Conservation (phyloP, 768 basidiomycete genomes). For the Asterophora lycoperdoides region DNA sequence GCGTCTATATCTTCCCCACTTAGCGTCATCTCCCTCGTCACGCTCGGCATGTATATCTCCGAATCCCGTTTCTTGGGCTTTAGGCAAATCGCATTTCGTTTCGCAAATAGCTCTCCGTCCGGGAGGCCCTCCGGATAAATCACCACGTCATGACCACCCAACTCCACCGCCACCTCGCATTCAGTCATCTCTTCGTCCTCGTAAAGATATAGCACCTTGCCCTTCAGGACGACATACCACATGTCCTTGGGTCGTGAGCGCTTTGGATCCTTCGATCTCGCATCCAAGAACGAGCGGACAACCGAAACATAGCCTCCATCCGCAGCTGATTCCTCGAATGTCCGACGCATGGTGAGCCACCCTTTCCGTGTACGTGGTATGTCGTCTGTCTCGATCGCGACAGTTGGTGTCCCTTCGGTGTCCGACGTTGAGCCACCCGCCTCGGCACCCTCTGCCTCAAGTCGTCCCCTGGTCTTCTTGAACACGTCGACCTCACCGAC, state of each 20-base stretch:
- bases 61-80: conserved; percentile 41
- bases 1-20: conserved; percentile 30
- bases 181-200: conserved; percentile 90
- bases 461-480: conserved; percentile 33
- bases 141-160: conserved; percentile 71
- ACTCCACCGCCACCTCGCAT: conserved; percentile 86
- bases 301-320: conserved; percentile 77
- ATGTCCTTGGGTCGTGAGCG: conserved; percentile 82
- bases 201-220: conserved; percentile 86
- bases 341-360: conserved; percentile 80
- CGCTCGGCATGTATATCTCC: conserved; percentile 40
- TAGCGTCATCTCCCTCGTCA: conserved; percentile 49
- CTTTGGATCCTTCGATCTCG: conserved; percentile 82
- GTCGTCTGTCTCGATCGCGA: conserved; percentile 42
- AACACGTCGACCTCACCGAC: conserved; percentile 49
- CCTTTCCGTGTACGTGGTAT: conserved; percentile 64
- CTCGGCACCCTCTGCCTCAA: conserved; percentile 24
- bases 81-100: conserved; percentile 82
- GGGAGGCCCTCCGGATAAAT: conserved; percentile 70
- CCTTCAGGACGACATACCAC: conserved; percentile 93
- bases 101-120: conserved; percentile 90
- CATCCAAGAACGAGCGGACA: conserved; percentile 74
- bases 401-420: conserved; percentile 22
- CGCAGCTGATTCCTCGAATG: conserved; percentile 60
- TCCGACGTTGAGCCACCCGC: conserved; percentile 25